A percentile compares a stretch with the other conserved stretches of the same genome.
phyloP scores from a whole-genome alignment of 2,329 filamentous ascomycete genomes.

The Aspergillus fructus region DNA sequence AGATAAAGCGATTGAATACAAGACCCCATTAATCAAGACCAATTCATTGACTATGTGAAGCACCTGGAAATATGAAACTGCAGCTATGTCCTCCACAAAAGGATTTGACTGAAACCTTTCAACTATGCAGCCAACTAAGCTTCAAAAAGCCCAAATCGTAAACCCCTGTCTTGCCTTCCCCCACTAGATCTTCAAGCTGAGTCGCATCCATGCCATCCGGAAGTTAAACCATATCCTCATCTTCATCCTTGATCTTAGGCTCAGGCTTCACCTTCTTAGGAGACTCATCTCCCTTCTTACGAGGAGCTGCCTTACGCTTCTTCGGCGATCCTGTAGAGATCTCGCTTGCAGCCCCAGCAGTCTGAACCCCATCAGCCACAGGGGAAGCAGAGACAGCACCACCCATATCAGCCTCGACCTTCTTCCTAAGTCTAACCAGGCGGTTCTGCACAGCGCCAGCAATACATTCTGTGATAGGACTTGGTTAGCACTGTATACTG shows the following conservation, averaged over 20 bases:
- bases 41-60: background rate
- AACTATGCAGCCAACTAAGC: background rate
- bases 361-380: background rate
- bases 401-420: background rate
- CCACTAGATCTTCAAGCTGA: too few relatives aligned
- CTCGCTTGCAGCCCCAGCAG: background rate
- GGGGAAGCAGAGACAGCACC: background rate
- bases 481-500: background rate
- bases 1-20: background rate
- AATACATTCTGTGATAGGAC: background rate
- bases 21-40: background rate
- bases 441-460: conserved; percentile 3
- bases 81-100: background rate
- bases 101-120: background rate
- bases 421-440: background rate
- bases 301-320: background rate
- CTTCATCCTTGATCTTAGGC: background rate
- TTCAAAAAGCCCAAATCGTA: background rate
- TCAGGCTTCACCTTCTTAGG: background rate
- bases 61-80: background rate
- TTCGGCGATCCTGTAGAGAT: background rate
- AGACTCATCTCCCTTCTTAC: background rate
- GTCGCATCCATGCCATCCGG: too few relatives aligned
- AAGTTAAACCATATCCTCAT: background rate
- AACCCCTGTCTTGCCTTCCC: background rate